Percentiles rank a stretch among this genome's conserved stretches.
phyloP scores from a whole-genome alignment of 805 yeast genomes.

The Lipomyces anomalus region DNA sequence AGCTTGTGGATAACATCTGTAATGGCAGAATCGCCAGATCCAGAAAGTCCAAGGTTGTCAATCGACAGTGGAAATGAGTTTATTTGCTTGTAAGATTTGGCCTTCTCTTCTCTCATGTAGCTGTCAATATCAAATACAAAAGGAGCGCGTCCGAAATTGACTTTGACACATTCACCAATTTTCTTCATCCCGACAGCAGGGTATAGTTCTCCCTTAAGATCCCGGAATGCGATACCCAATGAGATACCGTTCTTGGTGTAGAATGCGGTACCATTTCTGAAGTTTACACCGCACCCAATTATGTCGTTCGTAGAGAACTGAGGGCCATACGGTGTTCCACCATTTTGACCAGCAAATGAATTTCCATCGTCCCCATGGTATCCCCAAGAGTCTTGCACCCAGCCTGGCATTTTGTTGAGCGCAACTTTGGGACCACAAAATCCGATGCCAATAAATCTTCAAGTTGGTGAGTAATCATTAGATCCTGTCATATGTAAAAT shows the following conservation, averaged over 20 bases:
- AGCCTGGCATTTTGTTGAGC: conserved; percentile 42
- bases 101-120: conserved; percentile 34
- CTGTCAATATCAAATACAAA: conserved; percentile 57
- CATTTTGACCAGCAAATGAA: conserved; percentile 37
- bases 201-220: conserved; percentile 39
- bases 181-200: conserved; percentile 47
- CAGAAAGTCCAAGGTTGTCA: conserved; percentile 2
- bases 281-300: conserved; percentile 82
- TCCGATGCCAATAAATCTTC: conserved; percentile 42
- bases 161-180: conserved; percentile 38
- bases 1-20: conserved; percentile 33
- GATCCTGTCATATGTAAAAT: background rate
- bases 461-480: conserved; percentile 1
- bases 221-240: conserved; percentile 50
- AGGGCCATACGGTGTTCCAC: conserved; percentile 39
- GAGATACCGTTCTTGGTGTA: conserved; percentile 76
- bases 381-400: conserved; percentile 46
- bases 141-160: conserved; percentile 48
- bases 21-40: conserved; percentile 13
- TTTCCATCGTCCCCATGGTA: conserved; percentile 50
- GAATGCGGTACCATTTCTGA: conserved; percentile 55
- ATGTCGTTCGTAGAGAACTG: conserved; percentile 54
- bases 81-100: conserved; percentile 15
- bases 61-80: conserved; percentile 16
- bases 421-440: conserved; percentile 35